A percentile compares a stretch with the other conserved stretches of the same genome.
These are phyloP conservation scores for Yamadazyma triangularis DNA, from an alignment of 1,139 yeast genomes.

Conservation along the genomic window DNA sequence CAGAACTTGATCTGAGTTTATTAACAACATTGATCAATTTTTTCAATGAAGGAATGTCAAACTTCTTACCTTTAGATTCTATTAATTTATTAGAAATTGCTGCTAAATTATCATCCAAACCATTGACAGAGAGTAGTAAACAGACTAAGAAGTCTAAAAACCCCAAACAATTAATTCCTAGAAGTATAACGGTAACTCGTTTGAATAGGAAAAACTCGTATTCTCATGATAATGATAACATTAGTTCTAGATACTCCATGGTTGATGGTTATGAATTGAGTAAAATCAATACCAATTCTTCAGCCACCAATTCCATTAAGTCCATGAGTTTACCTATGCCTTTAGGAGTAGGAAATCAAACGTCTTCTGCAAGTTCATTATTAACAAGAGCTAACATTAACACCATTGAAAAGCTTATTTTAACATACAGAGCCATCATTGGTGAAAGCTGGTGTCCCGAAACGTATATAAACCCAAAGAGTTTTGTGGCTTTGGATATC, in stretches of 20 bases:
- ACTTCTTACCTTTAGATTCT: conserved; percentile 58
- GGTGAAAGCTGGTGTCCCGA: conserved; percentile 46
- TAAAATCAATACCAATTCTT: conserved; percentile 41
- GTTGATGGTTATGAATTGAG: conserved; percentile 51
- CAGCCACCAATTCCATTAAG: conserved; percentile 33
- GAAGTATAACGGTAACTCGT: conserved; percentile 38
- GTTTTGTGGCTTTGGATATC: conserved; percentile 27
- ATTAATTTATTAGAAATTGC: conserved; percentile 58
- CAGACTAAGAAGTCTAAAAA: conserved; percentile 10
- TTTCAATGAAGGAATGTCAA: conserved; percentile 66
- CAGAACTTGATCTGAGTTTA: conserved; percentile 52
- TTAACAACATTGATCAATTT: conserved; percentile 70
- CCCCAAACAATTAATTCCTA: conserved; percentile 37
- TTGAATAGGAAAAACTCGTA: conserved; percentile 20
- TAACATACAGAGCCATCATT: conserved; percentile 48
- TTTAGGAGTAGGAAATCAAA: conserved; percentile 39
- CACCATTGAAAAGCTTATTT: conserved; percentile 42
- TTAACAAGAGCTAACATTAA: conserved; percentile 34
- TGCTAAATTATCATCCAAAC: conserved; percentile 45
- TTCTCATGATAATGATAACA: conserved; percentile 15
- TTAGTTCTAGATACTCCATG: conserved; percentile 37
- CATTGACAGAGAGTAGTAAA: conserved; percentile 24
- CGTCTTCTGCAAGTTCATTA: conserved; percentile 34
- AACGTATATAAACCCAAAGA: conserved; percentile 21
- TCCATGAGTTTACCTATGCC: conserved; percentile 42